These are phyloP conservation scores for Starmerella gropengiesseri DNA, from an alignment of 805 yeast species.

Conservation along the genomic window DNA sequence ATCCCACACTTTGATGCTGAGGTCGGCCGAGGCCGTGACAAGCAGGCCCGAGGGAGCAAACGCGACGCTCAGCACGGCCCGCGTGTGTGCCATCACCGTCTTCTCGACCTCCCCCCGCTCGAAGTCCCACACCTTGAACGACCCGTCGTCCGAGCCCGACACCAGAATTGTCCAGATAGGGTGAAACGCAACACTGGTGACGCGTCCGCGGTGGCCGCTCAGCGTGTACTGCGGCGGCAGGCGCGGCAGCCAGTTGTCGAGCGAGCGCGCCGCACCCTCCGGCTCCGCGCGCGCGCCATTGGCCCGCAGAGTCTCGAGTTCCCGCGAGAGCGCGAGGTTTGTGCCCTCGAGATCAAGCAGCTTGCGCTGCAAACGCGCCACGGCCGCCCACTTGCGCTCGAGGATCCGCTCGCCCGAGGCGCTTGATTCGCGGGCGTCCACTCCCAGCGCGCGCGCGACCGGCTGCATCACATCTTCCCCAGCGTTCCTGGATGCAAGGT, in stretches of 20 bases:
- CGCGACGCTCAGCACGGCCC: conserved; percentile 47
- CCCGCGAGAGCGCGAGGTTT: conserved; percentile 34
- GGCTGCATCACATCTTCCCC: conserved; percentile 12
- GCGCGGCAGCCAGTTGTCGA: conserved; percentile 53
- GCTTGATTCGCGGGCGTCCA: conserved; percentile 9
- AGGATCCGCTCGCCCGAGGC: conserved; percentile 29
- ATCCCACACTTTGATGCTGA: conserved; percentile 62
- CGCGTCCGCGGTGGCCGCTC: conserved; percentile 47
- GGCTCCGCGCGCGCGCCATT: conserved; percentile 21
- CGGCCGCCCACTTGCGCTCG: conserved; percentile 81
- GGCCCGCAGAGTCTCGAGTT: conserved; percentile 22
- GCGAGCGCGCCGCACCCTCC: neutral
- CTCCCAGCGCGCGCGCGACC: conserved; percentile 4
- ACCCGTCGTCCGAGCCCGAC: conserved; percentile 63
- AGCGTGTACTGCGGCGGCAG: conserved; percentile 34
- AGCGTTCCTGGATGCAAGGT: conserved; percentile 32
- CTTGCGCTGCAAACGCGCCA: conserved; percentile 63
- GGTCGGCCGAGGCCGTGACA: conserved; percentile 44
- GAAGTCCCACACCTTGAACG: conserved; percentile 61
- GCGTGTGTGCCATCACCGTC: conserved; percentile 64
- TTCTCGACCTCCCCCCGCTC: conserved; percentile 52
- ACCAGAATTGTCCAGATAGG: conserved; percentile 58
- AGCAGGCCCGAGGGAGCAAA: conserved; percentile 41
- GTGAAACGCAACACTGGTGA: conserved; percentile 59
- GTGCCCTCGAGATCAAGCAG: conserved; percentile 59